Conservation (phyloP, 805 yeast species). For the Yamadazyma insecticola region DNA sequence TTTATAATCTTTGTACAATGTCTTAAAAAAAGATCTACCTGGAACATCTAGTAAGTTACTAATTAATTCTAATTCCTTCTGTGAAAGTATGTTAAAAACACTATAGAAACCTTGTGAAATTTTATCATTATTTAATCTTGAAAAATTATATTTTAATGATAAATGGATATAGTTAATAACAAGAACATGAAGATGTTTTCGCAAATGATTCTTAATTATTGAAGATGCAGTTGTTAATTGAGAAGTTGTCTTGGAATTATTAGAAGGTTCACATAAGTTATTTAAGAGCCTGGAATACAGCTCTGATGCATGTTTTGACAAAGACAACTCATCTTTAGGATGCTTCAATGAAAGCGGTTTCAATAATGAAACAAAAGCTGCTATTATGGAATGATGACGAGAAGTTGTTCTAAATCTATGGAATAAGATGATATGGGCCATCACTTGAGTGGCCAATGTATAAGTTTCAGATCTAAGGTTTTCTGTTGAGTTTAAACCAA, state of each 20-base stretch:
- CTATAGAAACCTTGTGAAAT: constrained; percentile 55
- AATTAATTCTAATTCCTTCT: constrained; percentile 57
- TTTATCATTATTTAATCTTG: constrained; percentile 40
- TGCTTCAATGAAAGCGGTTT: constrained; percentile 28
- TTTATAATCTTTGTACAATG: constrained; percentile 67
- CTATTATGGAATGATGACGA: constrained; percentile 65
- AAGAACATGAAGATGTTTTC: constrained; percentile 59
- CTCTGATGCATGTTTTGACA: constrained; percentile 13
- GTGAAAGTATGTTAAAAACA: constrained; percentile 66
- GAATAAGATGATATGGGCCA: constrained; percentile 58
- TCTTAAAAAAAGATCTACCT: constrained; percentile 63
- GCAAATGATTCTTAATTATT: constrained; percentile 52
- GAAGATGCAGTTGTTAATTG: constrained; percentile 43
- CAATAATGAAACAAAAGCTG: constrained; percentile 47
- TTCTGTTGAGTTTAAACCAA: not conserved
- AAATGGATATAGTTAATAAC: constrained; percentile 54
- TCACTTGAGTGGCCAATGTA: constrained; percentile 37
- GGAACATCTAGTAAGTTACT: constrained; percentile 64
- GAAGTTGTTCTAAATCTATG: constrained; percentile 68
- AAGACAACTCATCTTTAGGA: constrained; percentile 1
- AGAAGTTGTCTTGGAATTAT: constrained; percentile 17
- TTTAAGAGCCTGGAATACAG: constrained; percentile 49
- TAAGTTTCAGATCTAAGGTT: constrained; percentile 22
- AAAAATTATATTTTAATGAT: constrained; percentile 48
- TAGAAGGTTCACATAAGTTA: constrained; percentile 71